Evolutionary conservation across 768 basidiomycete species (phyloP), one percentile per base, ranked within the genome.

Genomic region (Pisolithus marmoratus): DNA sequence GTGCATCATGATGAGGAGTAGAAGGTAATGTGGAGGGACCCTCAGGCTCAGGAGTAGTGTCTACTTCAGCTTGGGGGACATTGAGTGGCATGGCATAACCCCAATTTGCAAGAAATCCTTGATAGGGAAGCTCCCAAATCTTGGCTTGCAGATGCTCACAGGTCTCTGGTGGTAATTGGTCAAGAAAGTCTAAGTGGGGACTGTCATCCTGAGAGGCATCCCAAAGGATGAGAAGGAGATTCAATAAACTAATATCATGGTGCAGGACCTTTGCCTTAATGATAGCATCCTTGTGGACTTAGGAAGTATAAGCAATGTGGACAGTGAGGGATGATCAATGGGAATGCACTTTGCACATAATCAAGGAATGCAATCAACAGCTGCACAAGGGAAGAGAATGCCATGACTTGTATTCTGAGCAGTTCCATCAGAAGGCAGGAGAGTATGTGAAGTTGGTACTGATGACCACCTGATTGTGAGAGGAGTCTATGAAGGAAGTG

Each of bases 181-280:
- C n/a, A 27, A 17, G 17, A 38, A 37, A 37, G 17, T 34, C 34
- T 11, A 29, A 24, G 24, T n/a, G 11, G 9, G 27, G 19, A 2
- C 17, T 23, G 26, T n/a, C 15, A 24, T 46, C 31, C 1, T 4
- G 1, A 4, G 27, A 29, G 27, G 27, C 24, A 12, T 17, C 9
- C 17, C 5, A 41, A 38, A 49, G 0, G 2, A 49, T 15, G n/a
- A 56, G 40, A 3, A 56, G 22, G 3, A 55, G 42, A 14, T 58
- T 58, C n/a, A 46, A 34, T 0, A 58, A 17, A 20, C 57, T 58
- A 2, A 52, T 40, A 11, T 59, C 29, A 0, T n/a, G 31, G n/a
- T 52, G 55, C 1, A 57, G 48, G 11, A 59, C 2, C 1, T 12
- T 3, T 9, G 38, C 38, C 7, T 22, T 8, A 7, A 36, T 11